Conservation (phyloP, 164 flowering plant species). For the Malania oleifera region DNA sequence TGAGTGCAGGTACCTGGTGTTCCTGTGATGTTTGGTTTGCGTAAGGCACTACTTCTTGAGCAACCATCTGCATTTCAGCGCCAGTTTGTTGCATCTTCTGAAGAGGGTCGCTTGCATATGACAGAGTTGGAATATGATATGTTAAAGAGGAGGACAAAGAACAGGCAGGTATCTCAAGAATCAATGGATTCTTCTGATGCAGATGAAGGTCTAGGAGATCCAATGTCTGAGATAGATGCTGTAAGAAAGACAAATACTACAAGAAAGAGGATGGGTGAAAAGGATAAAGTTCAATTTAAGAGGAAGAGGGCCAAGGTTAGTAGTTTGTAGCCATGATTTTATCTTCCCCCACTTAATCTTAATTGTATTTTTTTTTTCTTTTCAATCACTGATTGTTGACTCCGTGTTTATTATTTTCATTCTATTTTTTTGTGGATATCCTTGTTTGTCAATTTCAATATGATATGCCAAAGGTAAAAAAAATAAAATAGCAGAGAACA, state of each 20-base stretch:
- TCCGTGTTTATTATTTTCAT: background rate
- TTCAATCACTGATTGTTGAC: background rate
- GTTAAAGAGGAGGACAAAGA: conserved; percentile 31
- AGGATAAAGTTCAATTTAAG: conserved; percentile 60
- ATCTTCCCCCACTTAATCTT: background rate
- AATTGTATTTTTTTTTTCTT: background rate
- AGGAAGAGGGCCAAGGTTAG: conserved; percentile 81
- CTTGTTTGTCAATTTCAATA: background rate
- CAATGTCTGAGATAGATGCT: conserved; percentile 11
- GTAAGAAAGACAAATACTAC: conserved; percentile 6
- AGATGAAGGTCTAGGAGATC: conserved; percentile 28
- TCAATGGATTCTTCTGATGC: conserved; percentile 20
- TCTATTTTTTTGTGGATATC: background rate
- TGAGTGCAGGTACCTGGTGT: conserved; percentile 76
- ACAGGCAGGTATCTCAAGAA: conserved; percentile 17
- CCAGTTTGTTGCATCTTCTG: conserved; percentile 49
- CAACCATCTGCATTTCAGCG: conserved; percentile 62
- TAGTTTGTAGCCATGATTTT: background rate
- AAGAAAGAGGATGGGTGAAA: conserved; percentile 22
- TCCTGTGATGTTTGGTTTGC: conserved; percentile 64
- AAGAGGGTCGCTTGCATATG: conserved; percentile 63
- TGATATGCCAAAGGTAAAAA: too few species aligned
- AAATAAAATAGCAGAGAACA: too few species aligned
- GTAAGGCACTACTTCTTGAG: conserved; percentile 68
- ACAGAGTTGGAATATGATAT: conserved; percentile 48